Conservation (phyloP, 345 rosid genomes). For the Sonneratia caseolaris region DNA sequence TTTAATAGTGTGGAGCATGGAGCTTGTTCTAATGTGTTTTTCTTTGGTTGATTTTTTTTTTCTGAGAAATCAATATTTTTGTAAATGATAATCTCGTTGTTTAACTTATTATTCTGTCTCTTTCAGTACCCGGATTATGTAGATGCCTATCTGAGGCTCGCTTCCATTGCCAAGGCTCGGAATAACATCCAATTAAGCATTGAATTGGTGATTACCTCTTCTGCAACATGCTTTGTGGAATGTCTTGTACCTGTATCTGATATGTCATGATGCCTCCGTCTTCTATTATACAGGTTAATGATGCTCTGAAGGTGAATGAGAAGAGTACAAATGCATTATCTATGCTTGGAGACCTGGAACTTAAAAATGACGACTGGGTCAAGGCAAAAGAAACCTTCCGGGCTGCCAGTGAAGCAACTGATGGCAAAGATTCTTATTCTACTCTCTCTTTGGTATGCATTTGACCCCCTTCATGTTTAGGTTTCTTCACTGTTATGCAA, state of each 20-base stretch:
- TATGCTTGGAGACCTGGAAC: conserved; percentile 96
- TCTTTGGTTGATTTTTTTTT: background rate
- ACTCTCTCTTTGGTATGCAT: conserved; percentile 71
- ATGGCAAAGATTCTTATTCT: conserved; percentile 94
- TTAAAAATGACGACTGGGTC: conserved; percentile 98
- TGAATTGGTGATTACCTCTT: conserved; percentile 60
- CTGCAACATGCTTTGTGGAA: background rate
- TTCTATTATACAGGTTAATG: conserved; percentile 46
- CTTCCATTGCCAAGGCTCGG: conserved; percentile 80
- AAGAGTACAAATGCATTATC: conserved; percentile 83
- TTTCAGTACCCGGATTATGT: conserved; percentile 79
- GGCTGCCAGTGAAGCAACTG: conserved; percentile 88
- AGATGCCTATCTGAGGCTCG: conserved; percentile 93
- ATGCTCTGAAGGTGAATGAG: conserved; percentile 83
- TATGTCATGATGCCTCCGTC: conserved; percentile 4
- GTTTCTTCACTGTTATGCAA: background rate
- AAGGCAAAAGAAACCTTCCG: conserved; percentile 97
- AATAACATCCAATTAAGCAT: conserved; percentile 86
- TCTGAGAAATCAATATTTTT: background rate
- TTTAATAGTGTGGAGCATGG: background rate
- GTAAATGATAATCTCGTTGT: background rate
- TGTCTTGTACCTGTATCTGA: conserved; percentile 10
- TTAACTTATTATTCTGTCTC: conserved; percentile 11
- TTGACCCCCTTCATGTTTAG: background rate
- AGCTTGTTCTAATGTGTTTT: background rate